Evolutionary conservation across 306 rosid genomes (phyloP), one percentile per base, ranked within the genome.

Genomic region (Lotus japonicus): DNA sequence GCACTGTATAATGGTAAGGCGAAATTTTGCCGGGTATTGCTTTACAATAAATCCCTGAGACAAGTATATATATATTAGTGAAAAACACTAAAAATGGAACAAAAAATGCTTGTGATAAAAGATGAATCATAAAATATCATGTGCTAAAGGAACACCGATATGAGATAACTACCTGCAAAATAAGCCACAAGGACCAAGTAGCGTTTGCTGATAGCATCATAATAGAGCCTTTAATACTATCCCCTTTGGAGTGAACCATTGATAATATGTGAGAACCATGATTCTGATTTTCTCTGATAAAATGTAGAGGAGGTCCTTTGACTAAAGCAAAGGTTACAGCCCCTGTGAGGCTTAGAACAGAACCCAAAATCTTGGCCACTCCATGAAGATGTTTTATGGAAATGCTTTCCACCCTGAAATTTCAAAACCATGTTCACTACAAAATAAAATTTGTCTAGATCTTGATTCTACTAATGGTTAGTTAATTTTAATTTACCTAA

Each of bases 161-260:
- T 7, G 15, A 19, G 39, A 10, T 41, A 49, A 2, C 2, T 52
- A 92, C 98, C 96, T 94, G 98, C 57, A 90, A 77, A 79, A 94
- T 77, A 56, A 94, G 96, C 97, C 98, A 94, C 26, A 94, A 36
- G 55, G 96, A 83, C 96, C 96, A 90, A 44, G 83, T 31, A 52
- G 79, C 75, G 71, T 90, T 94, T 80, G 95, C 98, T 11, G 87
- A 70, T 66, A 94, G 84, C 98, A 94, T 94, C 75, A 86, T 67
- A 50, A 88, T 73, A 17, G 96, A 28, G 17, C 97, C 98, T 78
- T 63, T 92, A 1, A 89, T 56, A 64, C 58, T 66, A 11, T 89
- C 87, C 14, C 49, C 76, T 68, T 58, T 77, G 69, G 80, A 76
- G 38, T 76, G 78, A 69, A 43, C 16, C 7, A 4, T 50, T 3